Base-by-base conservation (phyloP, 2,329 filamentous ascomycete species). In the Nannizzia gypsea region DNA sequence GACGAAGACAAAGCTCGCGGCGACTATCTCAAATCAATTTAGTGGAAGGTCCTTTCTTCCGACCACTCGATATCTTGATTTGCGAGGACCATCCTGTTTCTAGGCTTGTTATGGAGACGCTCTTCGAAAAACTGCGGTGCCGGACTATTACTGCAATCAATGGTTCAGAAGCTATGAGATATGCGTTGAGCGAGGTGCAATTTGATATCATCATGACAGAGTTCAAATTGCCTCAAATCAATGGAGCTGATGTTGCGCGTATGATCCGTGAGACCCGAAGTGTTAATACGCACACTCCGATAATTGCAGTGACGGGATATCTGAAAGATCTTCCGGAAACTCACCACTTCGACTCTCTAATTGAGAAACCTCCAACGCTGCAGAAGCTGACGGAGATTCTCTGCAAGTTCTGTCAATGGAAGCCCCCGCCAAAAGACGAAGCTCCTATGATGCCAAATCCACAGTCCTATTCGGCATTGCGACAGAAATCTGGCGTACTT, bases 151-250 rank as follows among this genome's bases (percentile, higher is more conserved):
- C 89, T 2, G 92, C 93, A 3, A 82, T 86, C 2, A 96, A 91
- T 66, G 93, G 93, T 0, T 86, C 89, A 0, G 93, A 99, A 70
- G 93, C 92, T 9, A 87, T 96, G 67, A 85, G 92, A 22, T 96
- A 93, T 73, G 90, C 93, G 28, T 89, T 95, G 80, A 92, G 92
- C 69, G 92, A 97, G 70, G 92, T 99, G 70, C 95, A 97, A 69
- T 99, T 97, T 69, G 93, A 99, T 73, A 90, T 96, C 67, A 96
- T 99, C 71, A 93, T 99, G 79, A 92, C 96, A 73, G 93, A 99
- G 74, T 96, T 90, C 76, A 95, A 92, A 71, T 78, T 99, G 52
- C 92, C 93, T 8, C 90, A 95, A 69, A 90, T 97, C 69, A 97
- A 90, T 67, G 93, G 93, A 24, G 88, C 90, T 11, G 93, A 99